Evolutionary conservation across 257 asterid species (phyloP), one percentile per base, ranked within the genome.

Genomic region (Mitragyna speciosa): DNA sequence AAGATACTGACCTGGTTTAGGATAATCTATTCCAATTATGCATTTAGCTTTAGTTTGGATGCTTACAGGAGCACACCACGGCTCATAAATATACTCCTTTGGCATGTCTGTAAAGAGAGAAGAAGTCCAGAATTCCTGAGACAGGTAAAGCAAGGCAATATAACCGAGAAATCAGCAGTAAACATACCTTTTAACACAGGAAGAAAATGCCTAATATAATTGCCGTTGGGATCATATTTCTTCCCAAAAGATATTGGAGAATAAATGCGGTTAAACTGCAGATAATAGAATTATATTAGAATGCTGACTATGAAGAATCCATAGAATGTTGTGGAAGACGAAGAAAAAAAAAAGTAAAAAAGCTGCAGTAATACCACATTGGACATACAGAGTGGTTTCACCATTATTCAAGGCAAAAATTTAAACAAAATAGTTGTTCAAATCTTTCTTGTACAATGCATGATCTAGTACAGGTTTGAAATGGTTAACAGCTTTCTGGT

Each of bases 241-340:
- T 92, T 95, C 78, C 98, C 99, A 78, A 93, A 95, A 73, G 99
- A 83, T 84, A 90, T 86, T 68, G 99, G 99, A 84, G 99, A 95
- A 82, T 95, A 95, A 61, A 93, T 87, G 67, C 97, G 96, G 82
- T 93, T 90, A 78, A 92, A 95, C 99, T 95, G 95, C 56, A 74
- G 24, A 83, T 58, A 82, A 48, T 79, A 54, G 51, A 72, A 24
- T 52, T 76, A 17, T 16, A 67, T 86, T 78, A 78, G 79, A 73
- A 77, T 28, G 45, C 72, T 28, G 22, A 12, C 56, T 26, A 61
- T 17, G 33, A 12, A 41, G 22, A 7, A 24, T 33, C 6, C 51
- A n/a, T 7, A 20, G 59, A 12, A 63, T n/a, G 12, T 58, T 31
- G 70, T 41, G 28, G 22, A 28, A 28, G 43, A 20, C 1, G 28